Base-by-base conservation (phyloP, 805 yeast genomes). In the Lipomyces mesembrius region DNA sequence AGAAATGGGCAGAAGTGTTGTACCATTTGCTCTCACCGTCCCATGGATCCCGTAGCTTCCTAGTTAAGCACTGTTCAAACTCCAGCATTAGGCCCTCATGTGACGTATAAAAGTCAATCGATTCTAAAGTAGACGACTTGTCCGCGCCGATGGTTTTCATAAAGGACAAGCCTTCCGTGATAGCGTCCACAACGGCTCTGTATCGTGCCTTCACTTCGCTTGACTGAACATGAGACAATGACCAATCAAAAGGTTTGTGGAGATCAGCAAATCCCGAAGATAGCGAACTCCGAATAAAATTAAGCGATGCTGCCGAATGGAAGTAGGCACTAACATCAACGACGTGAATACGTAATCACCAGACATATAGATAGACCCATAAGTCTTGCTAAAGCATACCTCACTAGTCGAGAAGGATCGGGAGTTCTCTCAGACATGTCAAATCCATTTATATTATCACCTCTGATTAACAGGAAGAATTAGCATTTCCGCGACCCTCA, bases 281-380 rank as follows among this genome's bases (percentile, higher is more conserved):
- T 22, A 80, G 73, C 2, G 76, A 69, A 11, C 77, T 63, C 34
- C 83, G 67, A 57, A 80, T 79, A 72, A 74, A 80, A 72, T 80
- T 80, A 65, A 80, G 71, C 4, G 83, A 80, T 6, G 83, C 82
- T 12, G 83, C 81, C 2, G 83, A 81, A 69, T 80, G 83, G 73
- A 80, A 81, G 70, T 80, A 80, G 17, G 83, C 79, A 56, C 76
- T 77, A 17, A 17, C 3, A 46, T 2, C 27, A 17, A 20, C 9
- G 3, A 3, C n/a, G 49, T 43, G 20, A 43, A 17, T 43, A 43
- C 49, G 9, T n/a, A 6, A 43, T n/a, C 9, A 14, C 43, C 4
- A 37, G 17, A 3, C 5, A 37, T 37, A 37, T 12, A 2, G 43
- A 37, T 35, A n/a, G n/a, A 17, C 29, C 17, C 34, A 17, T 32